Percentiles rank a stretch among this genome's conserved stretches.
These are phyloP conservation scores for Backusella circina DNA, from an alignment of 192 early-diverging fungal species.

Conservation along the genomic window DNA sequence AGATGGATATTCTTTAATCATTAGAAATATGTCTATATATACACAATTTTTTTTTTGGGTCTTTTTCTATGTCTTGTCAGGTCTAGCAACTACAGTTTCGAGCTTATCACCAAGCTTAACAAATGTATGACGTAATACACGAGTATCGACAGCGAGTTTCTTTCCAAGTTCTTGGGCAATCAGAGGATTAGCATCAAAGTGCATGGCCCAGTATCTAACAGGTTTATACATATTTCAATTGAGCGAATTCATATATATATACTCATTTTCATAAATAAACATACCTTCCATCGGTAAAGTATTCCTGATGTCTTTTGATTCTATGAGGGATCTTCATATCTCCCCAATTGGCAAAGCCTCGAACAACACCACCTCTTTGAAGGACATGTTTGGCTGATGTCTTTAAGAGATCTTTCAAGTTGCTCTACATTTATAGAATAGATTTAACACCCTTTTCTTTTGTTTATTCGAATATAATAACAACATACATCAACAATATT, in stretches of 20 bases:
- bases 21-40: not conserved
- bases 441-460: too few species aligned
- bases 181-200: conserved; percentile 72
- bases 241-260: too few species aligned
- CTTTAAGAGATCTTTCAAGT: conserved; percentile 69
- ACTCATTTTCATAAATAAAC: too few species aligned
- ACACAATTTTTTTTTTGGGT: not conserved
- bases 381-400: conserved; percentile 74
- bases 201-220: conserved; percentile 71
- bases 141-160: conserved; percentile 62
- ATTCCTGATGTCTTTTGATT: conserved; percentile 88
- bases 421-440: conserved; percentile 39
- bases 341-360: conserved; percentile 75
- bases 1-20: not conserved
- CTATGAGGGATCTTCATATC: conserved; percentile 74
- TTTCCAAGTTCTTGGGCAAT: conserved; percentile 58
- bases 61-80: conserved; percentile 46
- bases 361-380: conserved; percentile 82
- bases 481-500: conserved; percentile 47
- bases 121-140: conserved; percentile 71
- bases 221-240: too few species aligned
- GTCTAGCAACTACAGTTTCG: conserved; percentile 48
- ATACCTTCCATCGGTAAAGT: conserved; percentile 62
- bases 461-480: not conserved
- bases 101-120: conserved; percentile 67